Evolutionary conservation across 1,284 basidiomycete species (phyloP), one percentile per base, ranked within the genome.

Genomic region (Anthracocystis walkeri): DNA sequence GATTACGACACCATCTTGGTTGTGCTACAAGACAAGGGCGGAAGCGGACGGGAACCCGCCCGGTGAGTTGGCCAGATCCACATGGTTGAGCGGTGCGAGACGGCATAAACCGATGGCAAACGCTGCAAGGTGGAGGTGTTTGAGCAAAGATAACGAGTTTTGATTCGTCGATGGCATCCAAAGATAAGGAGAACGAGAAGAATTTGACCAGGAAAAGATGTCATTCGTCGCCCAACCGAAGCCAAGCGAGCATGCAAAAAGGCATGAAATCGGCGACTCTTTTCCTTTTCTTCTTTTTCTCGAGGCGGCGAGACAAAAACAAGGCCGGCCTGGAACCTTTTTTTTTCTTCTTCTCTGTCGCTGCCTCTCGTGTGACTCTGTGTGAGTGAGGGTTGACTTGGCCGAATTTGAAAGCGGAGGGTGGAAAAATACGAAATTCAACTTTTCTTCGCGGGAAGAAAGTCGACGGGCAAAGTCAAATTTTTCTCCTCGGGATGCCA

Each of bases 111-210:
- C 7, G 50, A 25, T 20, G 48, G 33, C 23, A 16, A 25, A n/a
- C 12, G 21, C 18, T 38, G 50, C 42, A 49, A 52, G 61, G 62
- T 65, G 63, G 56, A 58, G 61, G 49, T 16, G 51, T 44, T 54
- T 38, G 53, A 45, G 46, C 31, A 51, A 25, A 33, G 57, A 64
- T 60, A 38, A 40, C 57, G 49, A 55, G 20, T 29, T 60, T 25
- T 71, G 68, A 71, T 71, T 71, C 68, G 62, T 62, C 25, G 58
- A 59, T 63, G 55, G 8, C n/a, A 2, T 25, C 4, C 23, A 63
- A 35, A 71, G 68, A 71, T 71, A 71, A 62, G 68, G 18, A 31
- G 2, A 41, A 46, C 12, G 20, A 42, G n/a, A 42, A 18, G 18
- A n/a, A 20, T n/a, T n/a, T n/a, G n/a, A 29, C 29, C n/a, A n/a